Evolutionary conservation across 257 asterid genomes (phyloP).

Genomic region (Solanum lycopersicoides): DNA sequence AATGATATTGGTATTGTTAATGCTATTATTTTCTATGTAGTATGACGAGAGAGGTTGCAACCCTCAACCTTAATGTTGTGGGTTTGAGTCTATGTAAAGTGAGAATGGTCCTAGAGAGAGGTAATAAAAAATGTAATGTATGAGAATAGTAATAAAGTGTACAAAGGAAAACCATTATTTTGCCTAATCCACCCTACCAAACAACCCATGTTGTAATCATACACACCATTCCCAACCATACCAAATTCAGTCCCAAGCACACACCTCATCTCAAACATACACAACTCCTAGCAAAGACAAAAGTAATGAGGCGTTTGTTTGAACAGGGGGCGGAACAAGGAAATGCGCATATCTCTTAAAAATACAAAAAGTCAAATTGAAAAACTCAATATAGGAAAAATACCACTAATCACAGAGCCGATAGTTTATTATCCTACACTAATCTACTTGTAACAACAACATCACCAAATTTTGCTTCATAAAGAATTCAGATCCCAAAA

Average conservation of each 20-base stretch:
- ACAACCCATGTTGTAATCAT: not conserved
- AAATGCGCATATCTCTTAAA: not conserved
- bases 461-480: slow-evolving; percentile 18
- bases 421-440: slow-evolving; percentile 7
- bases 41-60: not conserved
- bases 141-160: not conserved
- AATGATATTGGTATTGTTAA: not conserved
- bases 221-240: not conserved
- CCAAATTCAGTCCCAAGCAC: not conserved
- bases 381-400: not conserved
- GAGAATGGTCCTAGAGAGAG: not conserved
- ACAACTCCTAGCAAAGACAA: not conserved
- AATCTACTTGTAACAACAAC: slow-evolving; percentile 1
- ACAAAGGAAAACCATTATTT: not conserved
- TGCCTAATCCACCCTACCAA: not conserved
- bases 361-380: not conserved
- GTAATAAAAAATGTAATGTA: not conserved
- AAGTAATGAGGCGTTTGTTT: not conserved
- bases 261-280: not conserved
- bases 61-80: not conserved
- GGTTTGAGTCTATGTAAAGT: not conserved
- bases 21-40: not conserved
- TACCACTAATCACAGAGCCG: not conserved
- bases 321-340: not conserved
- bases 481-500: not conserved